These are phyloP conservation scores for Litchi chinensis DNA, from an alignment of 345 rosid genomes.

Conservation along the genomic window DNA sequence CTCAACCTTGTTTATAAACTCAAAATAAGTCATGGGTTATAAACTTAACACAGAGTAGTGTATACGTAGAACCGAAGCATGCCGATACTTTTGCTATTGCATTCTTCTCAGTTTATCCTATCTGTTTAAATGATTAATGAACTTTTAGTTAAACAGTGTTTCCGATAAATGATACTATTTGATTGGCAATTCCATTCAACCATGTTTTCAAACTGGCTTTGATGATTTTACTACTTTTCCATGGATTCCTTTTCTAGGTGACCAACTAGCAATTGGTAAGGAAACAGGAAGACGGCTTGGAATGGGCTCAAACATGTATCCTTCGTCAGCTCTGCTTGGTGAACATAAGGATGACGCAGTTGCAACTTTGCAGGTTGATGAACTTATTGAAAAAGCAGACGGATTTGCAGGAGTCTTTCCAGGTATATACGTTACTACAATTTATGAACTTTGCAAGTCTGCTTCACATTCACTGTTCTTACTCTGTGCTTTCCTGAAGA, in stretches of 20 bases:
- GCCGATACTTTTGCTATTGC: too few species aligned
- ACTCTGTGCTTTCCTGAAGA: constrained; percentile 45
- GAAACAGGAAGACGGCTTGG: constrained; percentile 98
- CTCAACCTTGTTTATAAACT: too few species aligned
- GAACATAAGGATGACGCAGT: constrained; percentile 53
- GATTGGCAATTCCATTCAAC: background rate
- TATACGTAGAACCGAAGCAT: too few species aligned
- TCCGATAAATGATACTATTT: background rate
- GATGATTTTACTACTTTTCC: background rate
- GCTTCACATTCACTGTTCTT: background rate
- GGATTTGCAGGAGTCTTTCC: constrained; percentile 97
- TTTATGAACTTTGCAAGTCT: background rate
- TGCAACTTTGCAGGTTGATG: constrained; percentile 60
- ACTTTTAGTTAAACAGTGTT: too few species aligned
- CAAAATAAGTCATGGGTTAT: too few species aligned
- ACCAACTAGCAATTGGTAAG: constrained; percentile 90
- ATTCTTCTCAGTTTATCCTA: too few species aligned
- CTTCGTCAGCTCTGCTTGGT: constrained; percentile 83
- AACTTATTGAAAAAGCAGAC: constrained; percentile 86
- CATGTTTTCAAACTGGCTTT: background rate
- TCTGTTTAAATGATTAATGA: too few species aligned
- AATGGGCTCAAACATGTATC: constrained; percentile 98
- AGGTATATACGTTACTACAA: constrained; percentile 39
- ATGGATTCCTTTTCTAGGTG: constrained; percentile 49
- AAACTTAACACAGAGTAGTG: too few species aligned